These are phyloP conservation scores for Candida sanyaensis DNA, from an alignment of 1,139 yeast species.

Conservation along the genomic window DNA sequence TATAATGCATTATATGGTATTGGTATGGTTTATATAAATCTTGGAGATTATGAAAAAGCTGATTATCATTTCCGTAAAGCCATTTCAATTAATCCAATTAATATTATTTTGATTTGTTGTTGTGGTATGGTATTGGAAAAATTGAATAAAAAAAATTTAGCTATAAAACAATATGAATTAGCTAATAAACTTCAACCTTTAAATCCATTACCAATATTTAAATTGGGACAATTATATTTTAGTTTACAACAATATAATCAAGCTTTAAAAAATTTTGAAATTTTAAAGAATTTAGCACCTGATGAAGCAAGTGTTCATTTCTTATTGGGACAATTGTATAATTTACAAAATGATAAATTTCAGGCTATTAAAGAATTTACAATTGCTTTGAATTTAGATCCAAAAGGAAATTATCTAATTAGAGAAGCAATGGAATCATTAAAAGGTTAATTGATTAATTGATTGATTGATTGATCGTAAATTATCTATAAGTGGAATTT, in stretches of 20 bases:
- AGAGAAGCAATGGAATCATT: constrained; percentile 76
- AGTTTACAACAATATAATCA: constrained; percentile 68
- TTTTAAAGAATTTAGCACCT: constrained; percentile 75
- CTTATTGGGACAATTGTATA: constrained; percentile 83
- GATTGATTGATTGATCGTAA: not conserved
- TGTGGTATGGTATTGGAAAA: constrained; percentile 93
- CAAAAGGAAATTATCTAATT: constrained; percentile 87
- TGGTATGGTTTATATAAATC: constrained; percentile 89
- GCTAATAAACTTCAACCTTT: constrained; percentile 86
- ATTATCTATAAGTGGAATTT: not conserved
- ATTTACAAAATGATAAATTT: constrained; percentile 69
- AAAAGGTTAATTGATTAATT: constrained; percentile 25
- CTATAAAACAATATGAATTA: constrained; percentile 77
- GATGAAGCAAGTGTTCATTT: constrained; percentile 95
- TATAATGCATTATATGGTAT: constrained; percentile 96
- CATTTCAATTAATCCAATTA: constrained; percentile 83
- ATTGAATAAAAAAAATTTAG: constrained; percentile 65
- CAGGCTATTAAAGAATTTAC: constrained; percentile 87
- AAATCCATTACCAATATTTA: constrained; percentile 84
- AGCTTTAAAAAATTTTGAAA: constrained; percentile 76
- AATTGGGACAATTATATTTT: constrained; percentile 81
- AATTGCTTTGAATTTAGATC: constrained; percentile 87
- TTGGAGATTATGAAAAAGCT: constrained; percentile 84
- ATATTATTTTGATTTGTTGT: constrained; percentile 88
- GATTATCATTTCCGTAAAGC: constrained; percentile 89